These are phyloP conservation scores for Creolimax fragrantissima DNA, from an alignment of 78 protist species.

Conservation along the genomic window DNA sequence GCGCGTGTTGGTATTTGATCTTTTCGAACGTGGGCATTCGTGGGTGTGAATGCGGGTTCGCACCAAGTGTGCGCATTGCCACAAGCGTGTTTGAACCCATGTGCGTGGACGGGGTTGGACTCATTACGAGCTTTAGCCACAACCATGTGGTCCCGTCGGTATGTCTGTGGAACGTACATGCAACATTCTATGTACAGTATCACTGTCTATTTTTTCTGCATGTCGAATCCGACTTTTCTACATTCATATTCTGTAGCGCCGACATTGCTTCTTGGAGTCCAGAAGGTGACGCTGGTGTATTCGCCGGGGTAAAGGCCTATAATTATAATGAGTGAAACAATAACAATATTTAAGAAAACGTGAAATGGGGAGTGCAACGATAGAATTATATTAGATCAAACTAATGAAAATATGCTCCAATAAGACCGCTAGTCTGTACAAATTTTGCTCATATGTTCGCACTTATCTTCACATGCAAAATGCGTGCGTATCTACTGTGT, in stretches of 20 bases:
- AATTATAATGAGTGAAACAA: neutral
- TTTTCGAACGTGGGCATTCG: neutral
- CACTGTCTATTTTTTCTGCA: neutral
- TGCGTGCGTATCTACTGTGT: too few relatives aligned
- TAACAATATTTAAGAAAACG: neutral
- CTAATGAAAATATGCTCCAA: too few relatives aligned
- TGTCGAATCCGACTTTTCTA: neutral
- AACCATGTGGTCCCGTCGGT: neutral
- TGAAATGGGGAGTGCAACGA: neutral
- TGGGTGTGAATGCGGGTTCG: neutral
- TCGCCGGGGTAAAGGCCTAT: neutral
- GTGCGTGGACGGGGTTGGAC: too few relatives aligned
- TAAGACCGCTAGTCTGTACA: too few relatives aligned
- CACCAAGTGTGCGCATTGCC: neutral
- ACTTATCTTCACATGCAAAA: too few relatives aligned
- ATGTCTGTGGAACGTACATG: neutral
- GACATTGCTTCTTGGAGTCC: neutral
- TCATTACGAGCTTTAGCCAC: too few relatives aligned
- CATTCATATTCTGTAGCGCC: neutral
- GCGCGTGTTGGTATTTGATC: neutral
- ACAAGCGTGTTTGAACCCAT: neutral
- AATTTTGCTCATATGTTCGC: too few relatives aligned
- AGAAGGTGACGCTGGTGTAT: neutral
- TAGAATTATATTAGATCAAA: too few relatives aligned
- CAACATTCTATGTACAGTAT: neutral